Evolutionary conservation across 768 basidiomycete species (phyloP).

Genomic region (Podaxis sp.): DNA sequence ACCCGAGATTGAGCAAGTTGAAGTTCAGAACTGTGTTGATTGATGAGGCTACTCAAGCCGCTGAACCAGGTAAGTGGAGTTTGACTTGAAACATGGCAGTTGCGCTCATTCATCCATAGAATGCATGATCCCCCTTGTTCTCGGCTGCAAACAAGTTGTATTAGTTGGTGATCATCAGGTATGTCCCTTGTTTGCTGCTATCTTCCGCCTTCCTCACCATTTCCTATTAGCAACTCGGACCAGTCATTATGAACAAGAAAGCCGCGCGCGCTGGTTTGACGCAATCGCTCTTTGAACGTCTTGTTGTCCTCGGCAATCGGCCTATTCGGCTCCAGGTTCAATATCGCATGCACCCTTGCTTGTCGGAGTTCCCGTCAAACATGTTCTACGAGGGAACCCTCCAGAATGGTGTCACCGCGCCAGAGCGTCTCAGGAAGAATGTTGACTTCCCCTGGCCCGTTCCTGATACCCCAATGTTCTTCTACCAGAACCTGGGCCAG

Average conservation of each 20-base stretch:
- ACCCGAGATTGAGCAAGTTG: constrained; percentile 92
- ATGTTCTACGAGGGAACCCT: constrained; percentile 99
- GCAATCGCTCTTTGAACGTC: constrained; percentile 96
- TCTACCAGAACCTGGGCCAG: constrained; percentile 98
- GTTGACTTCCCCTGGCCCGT: constrained; percentile 99
- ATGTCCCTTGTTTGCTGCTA: constrained; percentile 3
- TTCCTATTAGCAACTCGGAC: constrained; percentile 82
- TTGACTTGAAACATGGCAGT: constrained; percentile 10
- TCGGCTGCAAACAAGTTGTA: constrained; percentile 98
- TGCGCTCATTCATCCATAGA: constrained; percentile 48
- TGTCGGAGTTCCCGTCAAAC: constrained; percentile 99
- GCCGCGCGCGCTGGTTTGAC: constrained; percentile 98
- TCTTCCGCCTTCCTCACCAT: constrained; percentile 9
- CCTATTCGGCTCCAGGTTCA: constrained; percentile 99
- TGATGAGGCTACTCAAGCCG: constrained; percentile 98
- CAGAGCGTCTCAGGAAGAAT: constrained; percentile 94
- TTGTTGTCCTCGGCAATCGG: constrained; percentile 91
- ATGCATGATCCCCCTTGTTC: constrained; percentile 98
- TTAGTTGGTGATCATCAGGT: constrained; percentile 93
- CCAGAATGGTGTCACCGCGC: constrained; percentile 98
- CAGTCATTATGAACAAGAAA: constrained; percentile 99
- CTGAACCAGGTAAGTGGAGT: constrained; percentile 78
- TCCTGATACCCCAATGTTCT: constrained; percentile 98
- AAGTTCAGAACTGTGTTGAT: constrained; percentile 99
- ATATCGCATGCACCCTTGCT: constrained; percentile 99